Percentiles rank a stretch among this genome's conserved stretches.
phyloP scores from a whole-genome alignment of 164 flowering plant species.

The Akebia trifoliata region DNA sequence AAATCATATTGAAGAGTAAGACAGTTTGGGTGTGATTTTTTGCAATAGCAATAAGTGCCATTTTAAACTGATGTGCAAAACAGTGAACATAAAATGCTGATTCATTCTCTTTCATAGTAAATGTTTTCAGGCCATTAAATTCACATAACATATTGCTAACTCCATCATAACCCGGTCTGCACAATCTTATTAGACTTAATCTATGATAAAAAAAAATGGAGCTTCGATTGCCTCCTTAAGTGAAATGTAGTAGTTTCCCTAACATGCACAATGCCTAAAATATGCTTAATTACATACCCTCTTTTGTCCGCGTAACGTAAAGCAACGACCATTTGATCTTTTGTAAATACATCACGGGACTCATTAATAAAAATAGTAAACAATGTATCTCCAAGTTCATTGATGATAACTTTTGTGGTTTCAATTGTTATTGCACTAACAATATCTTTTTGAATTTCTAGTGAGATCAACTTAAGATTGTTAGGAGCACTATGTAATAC shows the following conservation, averaged over 20 bases:
- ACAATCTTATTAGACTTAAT: background rate
- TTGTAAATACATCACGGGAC: background rate
- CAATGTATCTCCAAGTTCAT: background rate
- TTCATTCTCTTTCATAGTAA: background rate
- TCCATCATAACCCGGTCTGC: background rate
- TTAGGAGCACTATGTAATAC: background rate
- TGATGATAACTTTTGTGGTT: background rate
- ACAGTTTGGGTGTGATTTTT: background rate
- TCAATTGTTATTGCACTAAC: too few relatives aligned
- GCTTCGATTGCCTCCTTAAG: background rate
- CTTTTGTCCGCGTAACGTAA: background rate
- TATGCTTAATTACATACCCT: background rate
- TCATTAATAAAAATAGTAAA: constrained; percentile 1
- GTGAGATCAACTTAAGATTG: background rate
- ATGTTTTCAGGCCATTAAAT: background rate
- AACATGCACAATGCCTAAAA: constrained; percentile 1
- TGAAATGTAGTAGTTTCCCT: background rate
- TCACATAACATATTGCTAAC: constrained; percentile 3
- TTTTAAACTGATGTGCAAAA: constrained; percentile 1
- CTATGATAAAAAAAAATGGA: background rate
- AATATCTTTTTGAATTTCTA: too few relatives aligned
- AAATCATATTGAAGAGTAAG: background rate
- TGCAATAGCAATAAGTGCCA: constrained; percentile 1
- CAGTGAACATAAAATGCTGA: background rate
- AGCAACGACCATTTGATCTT: background rate